Percentiles rank a stretch among this genome's conserved stretches.
phyloP scores from a whole-genome alignment of 352 stramenopile species.

The Globisporangium splendens region DNA sequence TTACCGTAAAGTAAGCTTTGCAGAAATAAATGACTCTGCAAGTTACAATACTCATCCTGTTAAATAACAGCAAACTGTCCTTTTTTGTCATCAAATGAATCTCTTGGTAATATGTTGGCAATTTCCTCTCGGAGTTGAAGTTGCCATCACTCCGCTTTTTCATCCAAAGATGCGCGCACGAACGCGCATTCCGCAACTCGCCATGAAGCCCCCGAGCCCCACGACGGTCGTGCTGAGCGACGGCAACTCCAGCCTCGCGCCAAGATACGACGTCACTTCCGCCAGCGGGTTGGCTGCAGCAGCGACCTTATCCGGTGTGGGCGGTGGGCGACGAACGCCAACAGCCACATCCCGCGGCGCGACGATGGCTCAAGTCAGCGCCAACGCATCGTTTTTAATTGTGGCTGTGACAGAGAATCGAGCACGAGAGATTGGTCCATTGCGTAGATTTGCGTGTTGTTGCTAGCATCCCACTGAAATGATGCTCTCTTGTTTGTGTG shows the following conservation, averaged over 20 bases:
- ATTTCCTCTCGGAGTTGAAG: neutral
- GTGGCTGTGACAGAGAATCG: slow-evolving; percentile 15
- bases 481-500: neutral
- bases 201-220: neutral
- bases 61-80: no score
- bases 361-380: neutral
- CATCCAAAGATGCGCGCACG: neutral
- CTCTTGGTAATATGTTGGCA: no score
- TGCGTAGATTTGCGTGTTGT: neutral
- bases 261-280: slow-evolving; percentile 14
- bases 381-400: slow-evolving; percentile 15
- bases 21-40: no score
- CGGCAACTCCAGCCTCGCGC: neutral
- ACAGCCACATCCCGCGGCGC: slow-evolving; percentile 7
- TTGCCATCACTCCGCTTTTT: neutral
- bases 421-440: slow-evolving; percentile 14
- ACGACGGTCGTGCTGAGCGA: slow-evolving; percentile 11
- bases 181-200: neutral
- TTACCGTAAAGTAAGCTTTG: no score
- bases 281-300: neutral
- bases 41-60: no score
- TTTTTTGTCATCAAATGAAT: no score
- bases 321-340: neutral
- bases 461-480: no score
- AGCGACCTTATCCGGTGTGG: neutral